Evolutionary conservation across 2,329 filamentous ascomycete species (phyloP).

Genomic region (Colletotrichum coccodes): DNA sequence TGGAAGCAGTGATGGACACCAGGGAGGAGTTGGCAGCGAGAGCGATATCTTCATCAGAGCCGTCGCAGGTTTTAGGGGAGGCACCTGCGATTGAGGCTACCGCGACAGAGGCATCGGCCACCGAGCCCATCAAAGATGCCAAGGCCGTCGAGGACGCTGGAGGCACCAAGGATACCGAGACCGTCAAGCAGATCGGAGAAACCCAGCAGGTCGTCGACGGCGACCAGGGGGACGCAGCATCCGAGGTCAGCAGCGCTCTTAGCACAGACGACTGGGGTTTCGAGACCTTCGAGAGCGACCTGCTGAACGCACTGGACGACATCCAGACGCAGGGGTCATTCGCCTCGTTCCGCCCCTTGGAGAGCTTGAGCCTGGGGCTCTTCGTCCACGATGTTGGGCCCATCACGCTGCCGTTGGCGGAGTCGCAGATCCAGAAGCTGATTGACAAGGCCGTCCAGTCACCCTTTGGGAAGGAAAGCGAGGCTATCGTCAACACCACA

Average conservation of each 20-base stretch:
- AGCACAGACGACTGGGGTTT: background rate
- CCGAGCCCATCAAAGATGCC: background rate
- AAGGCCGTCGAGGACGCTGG: background rate
- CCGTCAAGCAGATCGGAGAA: too few relatives aligned
- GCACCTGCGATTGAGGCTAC: background rate
- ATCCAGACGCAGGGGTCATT: slow-evolving; percentile 35
- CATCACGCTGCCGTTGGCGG: slow-evolving; percentile 39
- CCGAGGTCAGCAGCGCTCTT: background rate
- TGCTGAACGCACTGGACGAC: slow-evolving; percentile 13
- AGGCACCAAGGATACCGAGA: background rate
- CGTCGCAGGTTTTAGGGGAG: background rate
- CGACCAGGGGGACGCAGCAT: background rate
- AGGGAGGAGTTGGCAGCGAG: background rate
- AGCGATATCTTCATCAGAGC: background rate
- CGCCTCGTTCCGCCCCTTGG: slow-evolving; percentile 18
- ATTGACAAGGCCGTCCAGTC: slow-evolving; percentile 41
- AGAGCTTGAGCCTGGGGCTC: slow-evolving; percentile 17
- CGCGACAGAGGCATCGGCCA: background rate
- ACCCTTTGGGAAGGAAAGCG: slow-evolving; percentile 50
- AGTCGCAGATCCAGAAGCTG: slow-evolving; percentile 37
- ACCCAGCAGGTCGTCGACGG: background rate
- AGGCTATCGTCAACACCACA: slow-evolving; percentile 50
- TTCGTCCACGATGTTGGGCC: slow-evolving; percentile 34
- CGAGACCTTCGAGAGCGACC: slow-evolving; percentile 14
- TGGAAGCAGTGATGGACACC: background rate